Evolutionary conservation across 1,139 yeast species (phyloP).

Genomic region (Pneumocystis carinii): DNA sequence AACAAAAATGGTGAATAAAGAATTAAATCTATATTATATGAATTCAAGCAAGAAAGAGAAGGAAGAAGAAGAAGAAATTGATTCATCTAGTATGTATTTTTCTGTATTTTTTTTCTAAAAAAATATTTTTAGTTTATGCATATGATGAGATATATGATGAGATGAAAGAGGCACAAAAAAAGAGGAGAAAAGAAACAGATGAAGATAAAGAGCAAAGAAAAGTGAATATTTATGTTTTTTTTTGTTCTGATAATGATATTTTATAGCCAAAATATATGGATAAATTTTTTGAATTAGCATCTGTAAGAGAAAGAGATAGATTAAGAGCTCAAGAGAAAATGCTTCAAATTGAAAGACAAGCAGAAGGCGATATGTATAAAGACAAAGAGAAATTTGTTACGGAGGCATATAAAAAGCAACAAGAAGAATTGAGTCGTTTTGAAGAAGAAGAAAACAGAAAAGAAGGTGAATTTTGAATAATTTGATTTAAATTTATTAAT

Average conservation of each 20-base stretch:
- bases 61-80: not conserved
- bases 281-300: slow-evolving; percentile 27
- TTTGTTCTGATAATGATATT: slow-evolving; percentile 8
- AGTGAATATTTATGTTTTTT: not conserved
- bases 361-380: slow-evolving; percentile 25
- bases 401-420: slow-evolving; percentile 28
- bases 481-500: not conserved
- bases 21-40: not conserved
- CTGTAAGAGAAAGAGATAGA: slow-evolving; percentile 29
- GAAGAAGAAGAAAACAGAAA: slow-evolving; percentile 19
- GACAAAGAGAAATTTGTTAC: slow-evolving; percentile 34
- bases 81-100: not conserved
- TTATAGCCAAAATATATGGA: slow-evolving; percentile 28
- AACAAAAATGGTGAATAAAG: not conserved
- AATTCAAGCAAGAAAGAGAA: not conserved
- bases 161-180: slow-evolving; percentile 23
- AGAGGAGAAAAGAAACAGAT: slow-evolving; percentile 4
- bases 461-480: slow-evolving; percentile 14
- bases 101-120: not conserved
- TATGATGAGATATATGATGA: slow-evolving; percentile 29
- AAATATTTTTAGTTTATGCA: slow-evolving; percentile 17
- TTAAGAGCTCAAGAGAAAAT: slow-evolving; percentile 24
- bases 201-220: slow-evolving; percentile 11
- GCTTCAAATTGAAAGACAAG: slow-evolving; percentile 23
- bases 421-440: slow-evolving; percentile 21